phyloP scores from a whole-genome alignment of 306 rosid genomes.

The Vigna mungo region DNA sequence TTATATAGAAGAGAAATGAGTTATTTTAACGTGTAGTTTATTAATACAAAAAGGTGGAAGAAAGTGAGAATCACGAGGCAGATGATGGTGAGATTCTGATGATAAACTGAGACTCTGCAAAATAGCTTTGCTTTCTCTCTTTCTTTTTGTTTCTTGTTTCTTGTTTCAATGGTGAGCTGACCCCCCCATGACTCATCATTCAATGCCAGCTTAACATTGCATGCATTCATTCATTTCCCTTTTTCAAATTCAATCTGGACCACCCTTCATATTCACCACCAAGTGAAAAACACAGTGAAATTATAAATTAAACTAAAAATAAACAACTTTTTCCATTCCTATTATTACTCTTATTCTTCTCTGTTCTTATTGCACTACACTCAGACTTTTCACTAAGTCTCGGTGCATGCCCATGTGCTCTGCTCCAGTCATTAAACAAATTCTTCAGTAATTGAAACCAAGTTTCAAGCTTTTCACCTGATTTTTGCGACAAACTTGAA shows the following conservation, averaged over 20 bases:
- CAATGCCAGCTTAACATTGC: conserved; percentile 53
- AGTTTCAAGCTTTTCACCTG: conserved; percentile 12
- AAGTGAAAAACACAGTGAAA: background rate
- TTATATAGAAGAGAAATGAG: no score
- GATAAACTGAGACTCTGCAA: conserved; percentile 21
- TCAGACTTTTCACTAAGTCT: background rate
- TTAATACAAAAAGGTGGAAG: background rate
- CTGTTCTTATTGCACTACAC: background rate
- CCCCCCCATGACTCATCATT: conserved; percentile 57
- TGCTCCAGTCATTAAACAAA: background rate
- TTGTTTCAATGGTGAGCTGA: conserved; percentile 60
- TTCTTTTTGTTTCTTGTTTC: background rate
- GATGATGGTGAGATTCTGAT: conserved; percentile 21
- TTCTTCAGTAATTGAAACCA: background rate
- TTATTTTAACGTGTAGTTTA: no score
- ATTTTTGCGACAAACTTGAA: conserved; percentile 9
- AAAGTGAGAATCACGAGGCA: conserved; percentile 33
- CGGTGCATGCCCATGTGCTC: background rate
- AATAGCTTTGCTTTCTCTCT: conserved; percentile 21
- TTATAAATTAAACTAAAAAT: background rate
- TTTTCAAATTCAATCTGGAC: conserved; percentile 54
- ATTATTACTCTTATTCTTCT: no score
- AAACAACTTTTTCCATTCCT: background rate
- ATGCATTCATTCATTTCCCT: conserved; percentile 35
- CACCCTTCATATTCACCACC: conserved; percentile 25